Evolutionary conservation across 2,329 filamentous ascomycete genomes (phyloP).

Genomic region (Alternaria postmessia): DNA sequence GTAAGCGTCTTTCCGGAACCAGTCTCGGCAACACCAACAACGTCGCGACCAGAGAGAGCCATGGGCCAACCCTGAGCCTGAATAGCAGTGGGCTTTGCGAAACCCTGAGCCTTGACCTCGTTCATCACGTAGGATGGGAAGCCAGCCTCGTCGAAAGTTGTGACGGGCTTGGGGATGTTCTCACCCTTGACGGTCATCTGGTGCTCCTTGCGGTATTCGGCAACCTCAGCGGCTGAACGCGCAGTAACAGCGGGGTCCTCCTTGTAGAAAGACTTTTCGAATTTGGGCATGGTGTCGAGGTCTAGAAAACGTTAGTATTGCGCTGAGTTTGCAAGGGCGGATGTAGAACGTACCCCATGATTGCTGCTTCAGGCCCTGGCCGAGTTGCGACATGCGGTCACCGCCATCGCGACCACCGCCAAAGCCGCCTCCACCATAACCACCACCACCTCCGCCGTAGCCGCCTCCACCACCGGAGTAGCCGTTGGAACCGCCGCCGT

Average conservation of each 20-base stretch:
- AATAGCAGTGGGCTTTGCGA: constrained; percentile 91
- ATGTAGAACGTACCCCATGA: constrained; percentile 76
- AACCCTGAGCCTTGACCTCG: constrained; percentile 98
- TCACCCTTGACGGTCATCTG: constrained; percentile 82
- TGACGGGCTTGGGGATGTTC: constrained; percentile 90
- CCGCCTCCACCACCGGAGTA: constrained; percentile 37
- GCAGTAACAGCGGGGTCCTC: constrained; percentile 80
- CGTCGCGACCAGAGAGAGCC: constrained; percentile 96
- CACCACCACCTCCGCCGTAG: constrained; percentile 66
- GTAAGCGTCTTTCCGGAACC: constrained; percentile 99
- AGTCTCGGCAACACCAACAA: constrained; percentile 98
- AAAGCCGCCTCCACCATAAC: constrained; percentile 31
- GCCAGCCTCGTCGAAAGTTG: constrained; percentile 96
- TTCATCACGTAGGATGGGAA: constrained; percentile 98
- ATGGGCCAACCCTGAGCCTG: constrained; percentile 99
- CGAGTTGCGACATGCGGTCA: constrained; percentile 93
- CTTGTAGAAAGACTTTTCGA: constrained; percentile 99
- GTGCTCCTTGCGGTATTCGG: constrained; percentile 85
- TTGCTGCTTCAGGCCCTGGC: constrained; percentile 85
- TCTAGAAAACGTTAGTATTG: constrained; percentile 64
- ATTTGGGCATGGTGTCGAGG: constrained; percentile 81
- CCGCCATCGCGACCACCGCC: constrained; percentile 72
- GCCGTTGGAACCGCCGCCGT: constrained; percentile 64
- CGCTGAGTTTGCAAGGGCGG: neutral
- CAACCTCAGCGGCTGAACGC: constrained; percentile 80